A percentile compares a stretch with the other conserved stretches of the same genome.
These are phyloP conservation scores for Phytopythium aichiense DNA, from an alignment of 352 stramenopile genomes.

Conservation along the genomic window DNA sequence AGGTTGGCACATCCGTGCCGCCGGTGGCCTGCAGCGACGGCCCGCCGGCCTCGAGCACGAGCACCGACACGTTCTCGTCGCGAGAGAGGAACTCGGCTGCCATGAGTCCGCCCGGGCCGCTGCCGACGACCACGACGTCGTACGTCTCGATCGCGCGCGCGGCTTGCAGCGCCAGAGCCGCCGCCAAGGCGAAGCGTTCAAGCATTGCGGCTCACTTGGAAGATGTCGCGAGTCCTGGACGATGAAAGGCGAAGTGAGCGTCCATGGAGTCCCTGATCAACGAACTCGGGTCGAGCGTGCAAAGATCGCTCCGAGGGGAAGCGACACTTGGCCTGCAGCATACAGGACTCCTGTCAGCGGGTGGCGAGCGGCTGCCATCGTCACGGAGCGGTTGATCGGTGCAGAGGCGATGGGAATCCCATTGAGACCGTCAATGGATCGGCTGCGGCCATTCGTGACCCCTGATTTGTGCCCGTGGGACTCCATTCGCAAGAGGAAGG, in stretches of 20 bases:
- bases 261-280: too few relatives aligned
- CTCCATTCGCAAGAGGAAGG: not conserved
- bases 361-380: too few relatives aligned
- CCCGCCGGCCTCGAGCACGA: constrained; percentile 48
- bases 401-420: too few relatives aligned
- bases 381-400: too few relatives aligned
- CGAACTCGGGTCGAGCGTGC: too few relatives aligned
- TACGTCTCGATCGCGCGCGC: constrained; percentile 7
- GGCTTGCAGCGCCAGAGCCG: not conserved
- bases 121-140: constrained; percentile 58
- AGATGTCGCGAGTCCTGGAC: not conserved
- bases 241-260: not conserved
- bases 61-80: constrained; percentile 32
- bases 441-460: not conserved
- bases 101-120: constrained; percentile 47
- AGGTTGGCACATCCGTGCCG: constrained; percentile 22
- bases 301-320: too few relatives aligned
- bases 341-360: too few relatives aligned
- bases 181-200: not conserved
- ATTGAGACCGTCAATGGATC: not conserved
- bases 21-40: constrained; percentile 39
- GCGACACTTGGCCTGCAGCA: too few relatives aligned
- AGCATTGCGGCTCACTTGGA: not conserved
- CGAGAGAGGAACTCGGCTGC: constrained; percentile 48
- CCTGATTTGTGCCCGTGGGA: not conserved